Evolutionary conservation across 2,329 filamentous ascomycete species (phyloP).

Genomic region (Colletotrichum brevisporum): DNA sequence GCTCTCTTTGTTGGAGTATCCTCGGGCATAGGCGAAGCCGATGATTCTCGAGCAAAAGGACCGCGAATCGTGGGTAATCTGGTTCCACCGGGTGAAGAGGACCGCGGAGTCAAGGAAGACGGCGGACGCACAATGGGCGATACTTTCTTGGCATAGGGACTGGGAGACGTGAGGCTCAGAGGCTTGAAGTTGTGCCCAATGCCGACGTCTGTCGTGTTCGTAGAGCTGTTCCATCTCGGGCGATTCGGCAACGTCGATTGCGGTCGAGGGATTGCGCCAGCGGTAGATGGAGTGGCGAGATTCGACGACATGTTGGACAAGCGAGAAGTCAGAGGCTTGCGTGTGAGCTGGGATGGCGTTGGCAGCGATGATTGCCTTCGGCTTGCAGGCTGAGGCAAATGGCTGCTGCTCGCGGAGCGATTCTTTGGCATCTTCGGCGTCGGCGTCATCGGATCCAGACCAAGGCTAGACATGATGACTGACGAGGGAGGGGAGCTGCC

Average conservation of each 20-base stretch:
- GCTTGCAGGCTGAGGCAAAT: slow-evolving; percentile 60
- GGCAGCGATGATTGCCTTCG: slow-evolving; percentile 66
- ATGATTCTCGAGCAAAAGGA: slow-evolving; percentile 60
- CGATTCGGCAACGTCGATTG: slow-evolving; percentile 66
- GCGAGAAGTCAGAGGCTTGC: slow-evolving; percentile 59
- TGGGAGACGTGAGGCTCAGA: slow-evolving; percentile 71
- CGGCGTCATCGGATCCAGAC: slow-evolving; percentile 64
- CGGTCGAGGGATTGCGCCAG: slow-evolving; percentile 57
- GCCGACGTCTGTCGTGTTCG: slow-evolving; percentile 74
- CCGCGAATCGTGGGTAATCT: slow-evolving; percentile 65
- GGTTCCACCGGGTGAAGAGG: slow-evolving; percentile 56
- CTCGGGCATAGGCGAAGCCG: slow-evolving; percentile 63
- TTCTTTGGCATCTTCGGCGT: slow-evolving; percentile 57
- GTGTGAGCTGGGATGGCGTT: slow-evolving; percentile 55
- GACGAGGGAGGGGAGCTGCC: slow-evolving; percentile 76
- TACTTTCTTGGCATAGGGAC: slow-evolving; percentile 65
- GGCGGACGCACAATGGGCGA: slow-evolving; percentile 57
- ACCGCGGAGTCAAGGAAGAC: slow-evolving; percentile 58
- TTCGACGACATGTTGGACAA: slow-evolving; percentile 66
- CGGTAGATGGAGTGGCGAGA: slow-evolving; percentile 58
- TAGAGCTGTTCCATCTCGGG: slow-evolving; percentile 80
- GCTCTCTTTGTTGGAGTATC: slow-evolving; percentile 61
- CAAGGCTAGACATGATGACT: slow-evolving; percentile 71
- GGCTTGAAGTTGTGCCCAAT: slow-evolving; percentile 79
- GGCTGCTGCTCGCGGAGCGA: slow-evolving; percentile 64